Conservation (phyloP, 2,329 filamentous ascomycete genomes). For the Ceratocystis albifundus region DNA sequence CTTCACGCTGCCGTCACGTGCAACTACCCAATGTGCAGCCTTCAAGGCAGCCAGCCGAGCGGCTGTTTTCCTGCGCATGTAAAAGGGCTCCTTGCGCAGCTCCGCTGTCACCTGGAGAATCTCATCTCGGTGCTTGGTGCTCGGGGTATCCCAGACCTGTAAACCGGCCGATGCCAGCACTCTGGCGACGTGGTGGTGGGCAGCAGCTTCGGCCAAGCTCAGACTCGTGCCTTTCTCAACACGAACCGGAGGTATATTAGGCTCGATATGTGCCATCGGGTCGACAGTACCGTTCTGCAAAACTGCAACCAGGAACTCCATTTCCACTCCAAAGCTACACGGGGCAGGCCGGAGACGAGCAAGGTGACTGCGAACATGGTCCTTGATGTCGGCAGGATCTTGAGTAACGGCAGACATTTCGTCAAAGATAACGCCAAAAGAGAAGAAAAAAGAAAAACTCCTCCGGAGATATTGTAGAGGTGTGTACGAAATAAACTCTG, state of each 20-base stretch:
- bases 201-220: not conserved
- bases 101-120: not conserved
- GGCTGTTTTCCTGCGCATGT: slow-evolving; percentile 6
- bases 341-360: not conserved
- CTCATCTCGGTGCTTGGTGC: not conserved
- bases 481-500: too few species aligned
- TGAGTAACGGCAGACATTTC: not conserved
- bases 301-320: slow-evolving; percentile 24
- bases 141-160: slow-evolving; percentile 21
- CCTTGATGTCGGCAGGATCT: not conserved
- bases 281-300: slow-evolving; percentile 24
- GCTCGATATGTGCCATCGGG: slow-evolving; percentile 17
- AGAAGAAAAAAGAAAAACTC: too few species aligned
- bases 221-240: not conserved
- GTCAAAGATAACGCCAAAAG: too few species aligned
- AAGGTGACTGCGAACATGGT: not conserved
- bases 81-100: not conserved
- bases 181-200: slow-evolving; percentile 23
- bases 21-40: slow-evolving; percentile 11
- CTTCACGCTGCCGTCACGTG: not conserved
- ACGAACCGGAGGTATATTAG: not conserved
- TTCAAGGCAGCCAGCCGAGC: not conserved
- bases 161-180: slow-evolving; percentile 26
- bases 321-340: slow-evolving; percentile 29
- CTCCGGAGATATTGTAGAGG: too few species aligned